Evolutionary conservation across 176 grass and related monocot genomes (phyloP).

Genomic region (Ananas comosus): DNA sequence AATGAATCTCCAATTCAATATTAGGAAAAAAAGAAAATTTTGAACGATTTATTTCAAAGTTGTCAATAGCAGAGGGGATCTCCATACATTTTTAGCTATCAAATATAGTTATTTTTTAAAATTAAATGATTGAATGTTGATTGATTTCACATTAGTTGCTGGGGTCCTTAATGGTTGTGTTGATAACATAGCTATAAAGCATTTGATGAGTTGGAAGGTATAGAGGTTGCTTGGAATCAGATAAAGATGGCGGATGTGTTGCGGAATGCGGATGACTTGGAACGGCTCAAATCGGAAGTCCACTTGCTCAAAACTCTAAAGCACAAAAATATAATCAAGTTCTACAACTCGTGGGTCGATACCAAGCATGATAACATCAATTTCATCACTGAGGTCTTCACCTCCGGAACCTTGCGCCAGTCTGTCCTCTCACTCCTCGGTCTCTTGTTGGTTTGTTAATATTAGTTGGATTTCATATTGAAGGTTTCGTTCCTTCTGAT

Average conservation of each 20-base stretch:
- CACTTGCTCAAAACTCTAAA: constrained; percentile 71
- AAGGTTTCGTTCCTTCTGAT: constrained; percentile 9
- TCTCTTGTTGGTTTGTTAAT: not conserved
- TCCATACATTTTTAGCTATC: no score
- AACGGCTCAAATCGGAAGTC: constrained; percentile 68
- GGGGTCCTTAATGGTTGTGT: constrained; percentile 40
- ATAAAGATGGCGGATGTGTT: constrained; percentile 56
- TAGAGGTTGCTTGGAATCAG: constrained; percentile 80
- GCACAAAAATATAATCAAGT: constrained; percentile 78
- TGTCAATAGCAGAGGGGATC: no score
- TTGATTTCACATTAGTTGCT: constrained; percentile 2
- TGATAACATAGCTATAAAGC: constrained; percentile 44
- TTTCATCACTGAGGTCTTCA: constrained; percentile 82
- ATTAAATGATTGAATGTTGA: not conserved
- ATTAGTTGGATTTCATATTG: not conserved
- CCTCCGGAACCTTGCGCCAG: constrained; percentile 70
- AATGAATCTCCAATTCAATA: no score
- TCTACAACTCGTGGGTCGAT: constrained; percentile 75
- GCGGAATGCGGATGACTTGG: constrained; percentile 48
- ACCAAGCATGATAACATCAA: constrained; percentile 54
- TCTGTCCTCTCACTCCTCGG: constrained; percentile 16
- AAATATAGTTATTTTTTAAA: not conserved
- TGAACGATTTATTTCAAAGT: no score
- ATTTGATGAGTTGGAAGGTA: constrained; percentile 80
- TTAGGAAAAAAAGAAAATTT: no score